These are phyloP conservation scores for Fraxinus sp. DNA, from an alignment of 305 asterid genomes.

Conservation along the genomic window DNA sequence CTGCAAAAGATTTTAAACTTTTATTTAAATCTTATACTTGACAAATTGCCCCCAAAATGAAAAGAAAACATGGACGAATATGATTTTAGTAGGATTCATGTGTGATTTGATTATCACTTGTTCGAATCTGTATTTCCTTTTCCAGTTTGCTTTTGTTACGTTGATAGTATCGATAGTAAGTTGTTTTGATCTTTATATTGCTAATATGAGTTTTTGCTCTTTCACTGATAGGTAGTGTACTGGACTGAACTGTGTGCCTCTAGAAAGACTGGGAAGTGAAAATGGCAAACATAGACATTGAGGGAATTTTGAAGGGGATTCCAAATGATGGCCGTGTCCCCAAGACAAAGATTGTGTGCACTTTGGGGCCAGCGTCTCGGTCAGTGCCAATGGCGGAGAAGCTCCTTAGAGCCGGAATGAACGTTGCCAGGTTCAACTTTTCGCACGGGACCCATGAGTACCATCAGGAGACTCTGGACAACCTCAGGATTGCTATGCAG, in stretches of 20 bases:
- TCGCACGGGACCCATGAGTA: slow-evolving; percentile 86
- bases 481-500: slow-evolving; percentile 69
- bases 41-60: background rate
- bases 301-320: slow-evolving; percentile 58
- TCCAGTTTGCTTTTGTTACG: background rate
- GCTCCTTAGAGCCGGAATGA: slow-evolving; percentile 84
- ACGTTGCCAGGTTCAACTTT: slow-evolving; percentile 84
- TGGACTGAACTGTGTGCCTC: slow-evolving; percentile 2
- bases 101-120: background rate
- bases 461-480: slow-evolving; percentile 72
- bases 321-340: slow-evolving; percentile 54
- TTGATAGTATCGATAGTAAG: background rate
- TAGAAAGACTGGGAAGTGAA: background rate
- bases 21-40: background rate
- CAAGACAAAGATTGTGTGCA: slow-evolving; percentile 87
- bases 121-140: background rate
- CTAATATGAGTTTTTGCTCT: background rate
- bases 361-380: slow-evolving; percentile 81
- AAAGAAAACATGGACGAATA: background rate
- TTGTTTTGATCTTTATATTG: background rate
- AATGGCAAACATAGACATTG: slow-evolving; percentile 69
- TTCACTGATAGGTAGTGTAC: background rate
- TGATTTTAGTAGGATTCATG: background rate
- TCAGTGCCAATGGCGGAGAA: slow-evolving; percentile 71
- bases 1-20: background rate